Evolutionary conservation across 257 asterid genomes (phyloP).

Genomic region (Gentiana straminea): DNA sequence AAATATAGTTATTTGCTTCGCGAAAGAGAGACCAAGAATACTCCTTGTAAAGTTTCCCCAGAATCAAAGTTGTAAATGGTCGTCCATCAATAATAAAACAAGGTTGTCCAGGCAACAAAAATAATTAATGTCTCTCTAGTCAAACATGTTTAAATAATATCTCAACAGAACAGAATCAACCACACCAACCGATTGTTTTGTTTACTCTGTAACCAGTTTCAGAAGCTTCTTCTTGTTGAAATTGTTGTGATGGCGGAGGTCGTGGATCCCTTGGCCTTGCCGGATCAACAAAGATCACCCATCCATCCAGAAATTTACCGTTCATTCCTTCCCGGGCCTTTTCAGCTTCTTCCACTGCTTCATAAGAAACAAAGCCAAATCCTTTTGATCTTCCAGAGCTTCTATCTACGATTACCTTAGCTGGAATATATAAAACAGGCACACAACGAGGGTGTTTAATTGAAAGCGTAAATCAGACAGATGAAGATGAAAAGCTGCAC

Average conservation of each 20-base stretch:
- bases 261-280: constrained; percentile 69
- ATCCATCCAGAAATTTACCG: constrained; percentile 79
- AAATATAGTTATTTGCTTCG: neutral
- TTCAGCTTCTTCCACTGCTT: constrained; percentile 78
- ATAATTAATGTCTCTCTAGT: neutral
- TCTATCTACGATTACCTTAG: constrained; percentile 69
- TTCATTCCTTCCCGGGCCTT: constrained; percentile 87
- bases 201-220: constrained; percentile 55
- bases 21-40: neutral
- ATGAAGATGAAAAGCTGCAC: neutral
- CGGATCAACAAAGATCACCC: constrained; percentile 96
- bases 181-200: constrained; percentile 84
- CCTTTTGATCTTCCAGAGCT: constrained; percentile 87
- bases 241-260: constrained; percentile 42
- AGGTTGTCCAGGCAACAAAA: neutral
- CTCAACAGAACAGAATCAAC: constrained; percentile 13
- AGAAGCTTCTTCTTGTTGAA: constrained; percentile 24
- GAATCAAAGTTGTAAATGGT: constrained; percentile 1
- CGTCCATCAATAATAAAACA: constrained; percentile 2
- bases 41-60: neutral
- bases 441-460: neutral
- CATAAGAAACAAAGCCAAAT: constrained; percentile 74
- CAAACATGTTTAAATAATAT: neutral
- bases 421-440: constrained; percentile 28
- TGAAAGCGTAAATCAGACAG: neutral